Evolutionary conservation across 345 rosid genomes (phyloP).

Genomic region (rapeseed (Brassica napus)): Da-Ae NC_063450.1:48260001-48260500

Average conservation of each 20-base stretch:
- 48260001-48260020: too few relatives aligned
- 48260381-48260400: slow-evolving; percentile 16
- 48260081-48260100: background rate
- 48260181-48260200: background rate
- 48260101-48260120: background rate
- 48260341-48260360: slow-evolving; percentile 25
- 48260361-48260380: slow-evolving; percentile 35
- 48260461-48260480: slow-evolving; percentile 25
- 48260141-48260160: background rate
- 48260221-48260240: background rate
- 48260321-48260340: slow-evolving; percentile 7
- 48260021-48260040: too few relatives aligned
- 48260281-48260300: slow-evolving; percentile 27
- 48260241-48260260: background rate
- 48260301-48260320: slow-evolving; percentile 33
- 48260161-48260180: background rate
- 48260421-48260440: slow-evolving; percentile 40
- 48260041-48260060: too few relatives aligned
- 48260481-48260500: slow-evolving; percentile 18
- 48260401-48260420: slow-evolving; percentile 20
- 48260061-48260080: background rate
- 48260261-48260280: background rate
- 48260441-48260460: slow-evolving; percentile 19
- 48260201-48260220: background rate
- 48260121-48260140: background rate